Evolutionary conservation across 768 basidiomycete genomes (phyloP).

Genomic region (Coprinopsis sp.): DNA sequence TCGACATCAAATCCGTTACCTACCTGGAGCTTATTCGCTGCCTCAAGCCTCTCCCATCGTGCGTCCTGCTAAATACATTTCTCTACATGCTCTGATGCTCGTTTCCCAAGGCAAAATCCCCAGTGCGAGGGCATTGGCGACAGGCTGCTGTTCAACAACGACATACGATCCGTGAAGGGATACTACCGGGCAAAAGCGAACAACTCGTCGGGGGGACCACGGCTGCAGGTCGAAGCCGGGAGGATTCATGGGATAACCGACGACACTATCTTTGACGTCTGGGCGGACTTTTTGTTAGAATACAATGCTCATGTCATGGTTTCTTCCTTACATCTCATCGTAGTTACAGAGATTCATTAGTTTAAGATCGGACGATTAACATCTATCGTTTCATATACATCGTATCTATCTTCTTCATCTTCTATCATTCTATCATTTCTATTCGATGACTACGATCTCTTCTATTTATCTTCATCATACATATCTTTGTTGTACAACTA

Average conservation of each 20-base stretch:
- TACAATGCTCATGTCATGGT: too few relatives aligned
- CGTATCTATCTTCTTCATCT: too few relatives aligned
- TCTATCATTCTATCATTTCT: too few relatives aligned
- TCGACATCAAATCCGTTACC: conserved; percentile 2
- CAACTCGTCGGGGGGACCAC: background rate
- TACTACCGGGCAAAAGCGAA: background rate
- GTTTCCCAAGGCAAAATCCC: conserved; percentile 12
- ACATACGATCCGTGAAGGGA: background rate
- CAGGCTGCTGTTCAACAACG: conserved; percentile 11
- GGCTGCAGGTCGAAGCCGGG: background rate
- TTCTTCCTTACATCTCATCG: too few relatives aligned
- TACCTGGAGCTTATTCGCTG: conserved; percentile 10
- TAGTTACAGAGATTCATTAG: too few relatives aligned
- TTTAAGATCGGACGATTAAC: too few relatives aligned
- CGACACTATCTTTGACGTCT: background rate
- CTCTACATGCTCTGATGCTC: too few relatives aligned
- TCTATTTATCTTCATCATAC: too few relatives aligned
- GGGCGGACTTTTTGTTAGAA: conserved; percentile 6
- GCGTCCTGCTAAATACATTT: too few relatives aligned
- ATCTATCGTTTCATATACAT: too few relatives aligned
- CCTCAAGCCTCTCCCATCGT: background rate
- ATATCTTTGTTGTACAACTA: too few relatives aligned
- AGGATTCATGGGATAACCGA: background rate
- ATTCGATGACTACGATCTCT: too few relatives aligned
- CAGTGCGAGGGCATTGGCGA: conserved; percentile 16